Conservation (phyloP, 805 yeast species). For the Candida dajiaensis region DNA sequence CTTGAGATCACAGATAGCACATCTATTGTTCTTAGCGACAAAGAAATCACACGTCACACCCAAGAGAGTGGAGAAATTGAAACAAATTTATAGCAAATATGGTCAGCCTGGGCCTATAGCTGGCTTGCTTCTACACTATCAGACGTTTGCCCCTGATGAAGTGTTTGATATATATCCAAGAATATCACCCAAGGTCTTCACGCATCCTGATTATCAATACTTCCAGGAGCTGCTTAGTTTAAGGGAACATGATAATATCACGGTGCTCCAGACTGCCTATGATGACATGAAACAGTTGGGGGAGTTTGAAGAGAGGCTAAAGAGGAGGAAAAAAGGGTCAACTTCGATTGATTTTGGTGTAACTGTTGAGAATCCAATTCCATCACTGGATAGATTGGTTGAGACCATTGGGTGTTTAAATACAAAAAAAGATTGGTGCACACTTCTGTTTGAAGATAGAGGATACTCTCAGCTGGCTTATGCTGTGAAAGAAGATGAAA, state of each 20-base stretch:
- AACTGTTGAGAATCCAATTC: constrained; percentile 1
- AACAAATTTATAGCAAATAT: constrained; percentile 18
- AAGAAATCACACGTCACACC: constrained; percentile 24
- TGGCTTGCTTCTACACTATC: constrained; percentile 19
- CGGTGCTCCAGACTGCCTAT: neutral
- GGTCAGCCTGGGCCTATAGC: constrained; percentile 15
- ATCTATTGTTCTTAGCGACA: constrained; percentile 28
- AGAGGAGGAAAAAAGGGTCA: constrained; percentile 10
- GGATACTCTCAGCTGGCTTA: constrained; percentile 6
- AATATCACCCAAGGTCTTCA: constrained; percentile 22
- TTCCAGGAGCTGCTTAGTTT: constrained; percentile 4
- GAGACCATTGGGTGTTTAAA: constrained; percentile 1
- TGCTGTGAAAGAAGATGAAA: constrained; percentile 1
- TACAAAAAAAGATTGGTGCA: constrained; percentile 7
- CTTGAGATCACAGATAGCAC: constrained; percentile 29
- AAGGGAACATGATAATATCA: neutral
- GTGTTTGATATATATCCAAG: constrained; percentile 23
- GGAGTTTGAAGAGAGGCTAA: constrained; percentile 12
- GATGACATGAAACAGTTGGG: constrained; percentile 7
- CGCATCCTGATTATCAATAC: constrained; percentile 13
- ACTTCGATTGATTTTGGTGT: constrained; percentile 2
- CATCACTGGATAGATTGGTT: constrained; percentile 5
- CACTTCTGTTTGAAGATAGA: constrained; percentile 6
- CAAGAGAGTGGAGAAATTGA: constrained; percentile 24
- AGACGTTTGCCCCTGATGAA: constrained; percentile 19